A percentile compares a stretch with the other conserved stretches of the same genome.
These are phyloP conservation scores for Blastocystis sp. DNA, from an alignment of 352 stramenopile genomes.

Conservation along the genomic window DNA sequence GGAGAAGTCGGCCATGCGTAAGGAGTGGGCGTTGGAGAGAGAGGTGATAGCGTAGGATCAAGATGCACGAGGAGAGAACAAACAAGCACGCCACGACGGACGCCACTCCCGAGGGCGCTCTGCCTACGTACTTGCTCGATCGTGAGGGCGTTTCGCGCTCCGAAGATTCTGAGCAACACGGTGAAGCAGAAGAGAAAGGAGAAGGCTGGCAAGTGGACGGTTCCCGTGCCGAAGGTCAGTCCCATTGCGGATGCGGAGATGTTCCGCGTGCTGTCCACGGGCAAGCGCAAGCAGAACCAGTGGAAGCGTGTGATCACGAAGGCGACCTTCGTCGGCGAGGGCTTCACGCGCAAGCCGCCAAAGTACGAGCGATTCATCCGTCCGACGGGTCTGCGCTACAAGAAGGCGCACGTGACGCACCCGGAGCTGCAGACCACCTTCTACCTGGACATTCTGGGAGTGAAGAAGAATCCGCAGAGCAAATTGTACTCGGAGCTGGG, in stretches of 20 bases:
- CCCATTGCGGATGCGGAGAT: conserved; percentile 99
- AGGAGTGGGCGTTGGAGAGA: conserved; percentile 77
- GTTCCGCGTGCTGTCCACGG: conserved; percentile 96
- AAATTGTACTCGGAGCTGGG: conserved; percentile 93
- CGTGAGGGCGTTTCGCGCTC: conserved; percentile 93
- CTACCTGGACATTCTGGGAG: conserved; percentile 96
- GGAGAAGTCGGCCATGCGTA: conserved; percentile 99
- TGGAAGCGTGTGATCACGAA: conserved; percentile 89
- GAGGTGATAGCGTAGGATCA: conserved; percentile 76
- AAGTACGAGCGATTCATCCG: conserved; percentile 99
- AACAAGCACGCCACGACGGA: conserved; percentile 98
- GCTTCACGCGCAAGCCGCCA: conserved; percentile 97
- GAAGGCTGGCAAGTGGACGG: conserved; percentile 99
- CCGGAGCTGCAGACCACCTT: conserved; percentile 99
- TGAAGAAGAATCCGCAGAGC: conserved; percentile 99
- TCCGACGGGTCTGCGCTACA: conserved; percentile 95
- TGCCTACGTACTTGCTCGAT: conserved; percentile 97
- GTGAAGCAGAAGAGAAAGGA: conserved; percentile 99
- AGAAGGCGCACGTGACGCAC: conserved; percentile 99
- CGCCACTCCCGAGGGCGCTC: conserved; percentile 87
- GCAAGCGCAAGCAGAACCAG: conserved; percentile 87
- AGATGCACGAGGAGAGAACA: conserved; percentile 94
- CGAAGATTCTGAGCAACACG: conserved; percentile 98
- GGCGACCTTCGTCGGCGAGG: conserved; percentile 97
- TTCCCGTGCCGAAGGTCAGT: conserved; percentile 96